These are phyloP conservation scores for Ilyonectria destructans DNA, from an alignment of 2,329 filamentous ascomycete species.

Conservation along the genomic window DNA sequence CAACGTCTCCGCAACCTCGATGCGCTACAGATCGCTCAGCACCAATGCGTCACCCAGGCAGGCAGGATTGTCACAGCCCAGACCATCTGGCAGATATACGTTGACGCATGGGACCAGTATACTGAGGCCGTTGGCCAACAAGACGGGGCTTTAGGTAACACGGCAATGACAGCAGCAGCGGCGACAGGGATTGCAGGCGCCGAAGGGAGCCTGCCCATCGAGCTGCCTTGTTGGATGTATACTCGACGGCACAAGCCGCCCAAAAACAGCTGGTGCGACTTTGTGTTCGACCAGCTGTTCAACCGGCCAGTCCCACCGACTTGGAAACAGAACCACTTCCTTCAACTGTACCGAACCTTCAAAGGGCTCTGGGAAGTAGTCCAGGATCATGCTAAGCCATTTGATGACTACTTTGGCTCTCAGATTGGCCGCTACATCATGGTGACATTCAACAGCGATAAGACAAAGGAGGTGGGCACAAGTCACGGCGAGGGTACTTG, in stretches of 20 bases:
- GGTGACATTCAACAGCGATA: constrained; percentile 27
- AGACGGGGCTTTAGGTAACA: no score
- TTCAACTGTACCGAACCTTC: constrained; percentile 2
- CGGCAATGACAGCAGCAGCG: no score
- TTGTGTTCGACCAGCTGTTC: constrained; percentile 3
- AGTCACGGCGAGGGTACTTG: constrained; percentile 11
- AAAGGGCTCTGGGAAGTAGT: background rate
- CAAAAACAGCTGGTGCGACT: constrained; percentile 11
- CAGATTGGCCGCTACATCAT: constrained; percentile 18
- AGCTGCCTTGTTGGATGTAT: constrained; percentile 1
- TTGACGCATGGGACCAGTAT: background rate
- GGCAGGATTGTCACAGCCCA: no score
- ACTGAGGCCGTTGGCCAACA: background rate
- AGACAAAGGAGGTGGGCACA: constrained; percentile 21
- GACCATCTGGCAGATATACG: no score
- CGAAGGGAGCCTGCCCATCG: background rate
- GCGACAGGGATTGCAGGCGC: no score
- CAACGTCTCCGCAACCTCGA: no score
- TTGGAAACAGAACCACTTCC: background rate
- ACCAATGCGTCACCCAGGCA: no score
- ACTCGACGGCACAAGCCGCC: no score
- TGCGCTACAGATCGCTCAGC: no score
- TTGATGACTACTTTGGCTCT: constrained; percentile 9
- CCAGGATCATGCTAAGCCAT: background rate
- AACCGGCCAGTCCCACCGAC: background rate